Base-by-base conservation (phyloP, 1,139 yeast genomes). In the Candida labiduridarum region DNA sequence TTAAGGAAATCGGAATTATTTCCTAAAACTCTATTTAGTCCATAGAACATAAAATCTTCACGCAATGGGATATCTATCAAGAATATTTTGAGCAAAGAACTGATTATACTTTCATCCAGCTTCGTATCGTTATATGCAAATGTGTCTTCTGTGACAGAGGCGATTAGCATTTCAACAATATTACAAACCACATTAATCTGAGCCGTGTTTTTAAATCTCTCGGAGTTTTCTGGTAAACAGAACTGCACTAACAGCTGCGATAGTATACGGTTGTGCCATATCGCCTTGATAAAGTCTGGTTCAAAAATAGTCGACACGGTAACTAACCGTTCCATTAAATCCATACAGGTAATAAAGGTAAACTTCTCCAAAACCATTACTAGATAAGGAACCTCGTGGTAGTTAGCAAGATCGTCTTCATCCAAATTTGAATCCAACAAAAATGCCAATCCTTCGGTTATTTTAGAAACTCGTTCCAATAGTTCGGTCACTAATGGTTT, bases 11-110 rank as follows among this genome's bases (percentile, higher is more conserved):
- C 82, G 3, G 55, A 52, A 55, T 81, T 82, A 53, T 80, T 80
- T 0, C 89, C 89, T 31, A 82, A 53, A 1, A 73, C 56, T 54
- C 86, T 61, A 59, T 81, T 83, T 49, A 85, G 65, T 0, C 89
- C 87, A 57, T 69, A 78, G 45, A 78, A 69, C 63, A 69, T 65
- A 47, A 78, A 72, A 50, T 73, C 78, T 2, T 67, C 69, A 45
- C 67, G 68, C 35, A 72, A 59, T 0, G 79, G 75, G 4, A 78
- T 63, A 27, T 78, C 82, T 4, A 74, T 65, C 16, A 73, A 57
- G 45, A 73, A 67, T 41, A 72, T 64, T 54, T 73, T 76, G 27
- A 76, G 64, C 38, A 80, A 58, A 6, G 82, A 68, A 29, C 67
- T 66, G 44, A 76, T 64, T 5, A 78, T 59, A 9, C 56, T 55